Conservation (phyloP, 2,329 filamentous ascomycete species). For the Stagonosporopsis chrysanthemi region DNA sequence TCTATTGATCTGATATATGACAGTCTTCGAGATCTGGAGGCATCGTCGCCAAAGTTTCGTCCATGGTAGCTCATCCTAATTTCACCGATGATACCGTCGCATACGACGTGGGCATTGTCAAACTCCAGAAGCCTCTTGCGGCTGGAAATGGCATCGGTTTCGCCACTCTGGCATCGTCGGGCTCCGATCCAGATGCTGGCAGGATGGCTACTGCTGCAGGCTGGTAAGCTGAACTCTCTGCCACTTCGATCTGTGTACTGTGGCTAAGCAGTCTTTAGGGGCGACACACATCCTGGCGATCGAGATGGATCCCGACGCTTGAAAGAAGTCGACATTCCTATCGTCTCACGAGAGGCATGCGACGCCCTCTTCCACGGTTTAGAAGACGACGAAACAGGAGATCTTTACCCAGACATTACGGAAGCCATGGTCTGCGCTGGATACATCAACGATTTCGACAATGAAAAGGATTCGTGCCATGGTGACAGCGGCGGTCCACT, state of each 20-base stretch:
- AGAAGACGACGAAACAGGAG: background rate
- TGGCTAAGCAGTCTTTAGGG: background rate
- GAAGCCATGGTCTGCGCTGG: background rate
- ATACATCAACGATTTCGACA: background rate
- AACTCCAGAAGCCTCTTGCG: constrained; percentile 29
- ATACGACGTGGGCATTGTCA: constrained; percentile 34
- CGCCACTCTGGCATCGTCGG: constrained; percentile 27
- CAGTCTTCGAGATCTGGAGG: constrained; percentile 24
- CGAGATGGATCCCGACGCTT: background rate
- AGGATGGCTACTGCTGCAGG: constrained; percentile 30
- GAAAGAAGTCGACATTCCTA: background rate
- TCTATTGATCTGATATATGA: background rate
- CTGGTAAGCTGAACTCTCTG: constrained; percentile 21
- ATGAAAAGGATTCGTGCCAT: background rate
- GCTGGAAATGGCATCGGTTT: constrained; percentile 31
- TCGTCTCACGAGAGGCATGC: background rate
- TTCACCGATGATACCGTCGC: constrained; percentile 19
- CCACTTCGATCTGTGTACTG: background rate
- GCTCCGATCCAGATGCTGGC: constrained; percentile 31
- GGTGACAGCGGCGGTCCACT: constrained; percentile 3
- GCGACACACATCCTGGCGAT: background rate
- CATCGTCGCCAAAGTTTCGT: constrained; percentile 20
- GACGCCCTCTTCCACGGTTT: background rate
- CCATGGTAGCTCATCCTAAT: constrained; percentile 25
- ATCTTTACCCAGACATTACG: background rate